These are phyloP conservation scores for Juncus inflexus DNA, from an alignment of 176 grass and related monocot genomes.

Conservation along the genomic window DNA sequence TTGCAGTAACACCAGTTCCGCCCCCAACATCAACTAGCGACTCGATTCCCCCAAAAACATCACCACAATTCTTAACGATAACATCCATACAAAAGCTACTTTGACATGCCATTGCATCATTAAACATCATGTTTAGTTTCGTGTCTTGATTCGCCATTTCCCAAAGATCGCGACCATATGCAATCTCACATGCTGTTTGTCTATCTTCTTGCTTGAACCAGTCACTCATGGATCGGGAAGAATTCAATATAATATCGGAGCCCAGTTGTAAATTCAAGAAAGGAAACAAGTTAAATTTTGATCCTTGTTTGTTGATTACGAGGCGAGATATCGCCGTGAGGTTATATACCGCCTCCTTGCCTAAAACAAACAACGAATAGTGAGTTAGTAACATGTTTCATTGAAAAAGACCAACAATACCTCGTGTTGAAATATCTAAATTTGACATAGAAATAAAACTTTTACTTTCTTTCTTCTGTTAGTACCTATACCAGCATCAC, in stretches of 20 bases:
- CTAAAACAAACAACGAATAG: too few relatives aligned
- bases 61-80: not conserved
- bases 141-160: not conserved
- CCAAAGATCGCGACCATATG: not conserved
- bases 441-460: too few relatives aligned
- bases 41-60: not conserved
- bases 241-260: not conserved
- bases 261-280: not conserved
- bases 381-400: too few relatives aligned
- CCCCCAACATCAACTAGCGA: constrained; percentile 36
- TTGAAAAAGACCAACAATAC: too few relatives aligned
- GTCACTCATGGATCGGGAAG: not conserved
- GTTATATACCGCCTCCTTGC: constrained; percentile 6
- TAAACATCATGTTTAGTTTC: not conserved
- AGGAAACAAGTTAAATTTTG: not conserved
- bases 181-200: not conserved
- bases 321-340: constrained; percentile 16
- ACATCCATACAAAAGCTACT: not conserved
- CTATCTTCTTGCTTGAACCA: constrained; percentile 19
- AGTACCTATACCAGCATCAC: not conserved
- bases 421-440: too few relatives aligned
- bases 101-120: constrained; percentile 1
- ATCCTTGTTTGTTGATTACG: not conserved
- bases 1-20: constrained; percentile 16
- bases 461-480: too few relatives aligned